phyloP scores from a whole-genome alignment of 108 stramenopile species.

The Discostella stelligeroides region DNA sequence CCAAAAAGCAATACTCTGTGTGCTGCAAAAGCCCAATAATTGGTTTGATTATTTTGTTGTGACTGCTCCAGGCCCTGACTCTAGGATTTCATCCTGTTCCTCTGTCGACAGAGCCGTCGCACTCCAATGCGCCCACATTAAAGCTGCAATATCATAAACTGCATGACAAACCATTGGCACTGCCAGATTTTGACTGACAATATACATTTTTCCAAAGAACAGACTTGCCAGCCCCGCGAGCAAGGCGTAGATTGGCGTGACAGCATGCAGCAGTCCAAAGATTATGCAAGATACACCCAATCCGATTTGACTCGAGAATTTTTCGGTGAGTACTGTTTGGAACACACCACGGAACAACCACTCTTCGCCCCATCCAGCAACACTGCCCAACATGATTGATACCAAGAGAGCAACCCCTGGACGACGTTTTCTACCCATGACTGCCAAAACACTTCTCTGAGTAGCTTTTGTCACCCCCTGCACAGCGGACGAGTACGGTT shows the following conservation, averaged over 20 bases:
- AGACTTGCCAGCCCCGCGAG: conserved; percentile 73
- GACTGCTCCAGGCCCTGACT: conserved; percentile 20
- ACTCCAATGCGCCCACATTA: conserved; percentile 79
- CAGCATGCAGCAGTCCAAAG: conserved; percentile 85
- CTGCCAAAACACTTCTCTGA: conserved; percentile 68
- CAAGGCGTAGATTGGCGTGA: conserved; percentile 83
- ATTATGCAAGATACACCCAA: conserved; percentile 60
- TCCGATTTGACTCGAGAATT: conserved; percentile 40
- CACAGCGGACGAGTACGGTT: conserved; percentile 66
- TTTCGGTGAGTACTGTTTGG: conserved; percentile 55
- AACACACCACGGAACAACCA: conserved; percentile 87
- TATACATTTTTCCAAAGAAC: conserved; percentile 84
- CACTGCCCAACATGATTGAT: conserved; percentile 62
- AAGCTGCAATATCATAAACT: conserved; percentile 82
- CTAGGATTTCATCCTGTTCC: conserved; percentile 53
- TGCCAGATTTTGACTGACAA: conserved; percentile 61
- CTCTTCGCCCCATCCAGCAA: conserved; percentile 89
- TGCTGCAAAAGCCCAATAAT: background rate
- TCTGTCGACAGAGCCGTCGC: conserved; percentile 50
- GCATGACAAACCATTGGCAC: conserved; percentile 83
- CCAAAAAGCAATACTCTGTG: no score
- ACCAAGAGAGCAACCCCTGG: conserved; percentile 53
- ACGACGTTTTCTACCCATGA: conserved; percentile 68
- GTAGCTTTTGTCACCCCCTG: conserved; percentile 80
- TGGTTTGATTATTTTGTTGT: conserved; percentile 16